Evolutionary conservation across 2,329 filamentous ascomycete species (phyloP).

Genomic region (Colletotrichum sublineola): DNA sequence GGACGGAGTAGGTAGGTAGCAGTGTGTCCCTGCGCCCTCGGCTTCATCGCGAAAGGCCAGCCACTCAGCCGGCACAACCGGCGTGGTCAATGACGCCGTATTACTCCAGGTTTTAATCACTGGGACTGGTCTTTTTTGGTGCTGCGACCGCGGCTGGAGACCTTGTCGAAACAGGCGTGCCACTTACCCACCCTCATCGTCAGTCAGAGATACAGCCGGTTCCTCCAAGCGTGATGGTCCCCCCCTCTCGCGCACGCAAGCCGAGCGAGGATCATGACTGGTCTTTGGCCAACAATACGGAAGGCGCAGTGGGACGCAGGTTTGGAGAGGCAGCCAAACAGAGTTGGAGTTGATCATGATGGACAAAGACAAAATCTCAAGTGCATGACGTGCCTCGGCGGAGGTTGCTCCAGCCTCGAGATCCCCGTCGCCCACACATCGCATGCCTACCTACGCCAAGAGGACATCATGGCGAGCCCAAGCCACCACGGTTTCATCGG

Average conservation of each 20-base stretch:
- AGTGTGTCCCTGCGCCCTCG: conserved; percentile 3
- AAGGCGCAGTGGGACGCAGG: conserved; percentile 10
- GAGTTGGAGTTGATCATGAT: conserved; percentile 9
- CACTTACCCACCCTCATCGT: conserved; percentile 33
- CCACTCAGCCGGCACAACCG: conserved; percentile 35
- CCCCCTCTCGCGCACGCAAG: background rate
- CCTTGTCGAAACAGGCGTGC: conserved; percentile 38
- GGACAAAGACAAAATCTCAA: conserved; percentile 25
- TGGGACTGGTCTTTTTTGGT: conserved; percentile 4
- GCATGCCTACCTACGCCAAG: background rate
- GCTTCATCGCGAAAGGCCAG: background rate
- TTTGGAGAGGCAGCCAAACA: conserved; percentile 20
- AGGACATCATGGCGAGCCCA: conserved; percentile 16
- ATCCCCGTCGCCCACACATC: conserved; percentile 3
- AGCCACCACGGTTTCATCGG: conserved; percentile 36
- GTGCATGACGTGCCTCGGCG: conserved; percentile 37
- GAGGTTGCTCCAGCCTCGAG: conserved; percentile 15
- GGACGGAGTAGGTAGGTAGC: conserved; percentile 9
- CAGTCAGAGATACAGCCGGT: conserved; percentile 33
- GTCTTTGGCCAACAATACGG: conserved; percentile 9
- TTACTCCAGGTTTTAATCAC: conserved; percentile 26
- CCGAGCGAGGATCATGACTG: conserved; percentile 28
- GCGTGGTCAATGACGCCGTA: conserved; percentile 37
- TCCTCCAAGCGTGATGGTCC: conserved; percentile 20
- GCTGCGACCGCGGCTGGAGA: conserved; percentile 21